Evolutionary conservation across 768 basidiomycete genomes (phyloP).

Genomic region (Rhizopogon roseolus): DNA sequence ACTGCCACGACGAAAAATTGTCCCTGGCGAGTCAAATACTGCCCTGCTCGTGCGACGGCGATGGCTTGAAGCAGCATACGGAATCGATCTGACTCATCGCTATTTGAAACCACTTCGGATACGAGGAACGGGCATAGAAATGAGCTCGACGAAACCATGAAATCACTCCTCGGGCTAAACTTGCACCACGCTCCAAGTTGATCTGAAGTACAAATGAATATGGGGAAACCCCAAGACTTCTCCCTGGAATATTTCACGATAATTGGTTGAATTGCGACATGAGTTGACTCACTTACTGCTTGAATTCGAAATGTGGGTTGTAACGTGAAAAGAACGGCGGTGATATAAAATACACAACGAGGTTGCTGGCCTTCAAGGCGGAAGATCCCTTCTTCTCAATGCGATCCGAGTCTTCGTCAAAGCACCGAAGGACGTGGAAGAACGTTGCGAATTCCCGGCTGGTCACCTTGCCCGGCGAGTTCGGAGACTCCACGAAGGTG

Average conservation of each 20-base stretch:
- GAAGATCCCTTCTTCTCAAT: neutral
- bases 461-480: no score
- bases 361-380: slow-evolving; percentile 8
- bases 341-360: slow-evolving; percentile 6
- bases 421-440: slow-evolving; percentile 4
- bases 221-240: slow-evolving; percentile 5
- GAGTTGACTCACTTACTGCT: neutral
- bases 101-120: slow-evolving; percentile 4
- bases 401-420: neutral
- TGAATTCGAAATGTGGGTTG: neutral
- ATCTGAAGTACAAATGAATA: neutral
- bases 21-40: no score
- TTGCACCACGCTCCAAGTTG: neutral
- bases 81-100: neutral
- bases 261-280: neutral
- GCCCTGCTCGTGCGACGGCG: no score
- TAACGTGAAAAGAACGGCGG: slow-evolving; percentile 8
- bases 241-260: slow-evolving; percentile 5
- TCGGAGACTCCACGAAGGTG: neutral
- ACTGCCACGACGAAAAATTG: no score
- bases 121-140: slow-evolving; percentile 7
- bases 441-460: slow-evolving; percentile 5
- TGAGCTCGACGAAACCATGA: neutral
- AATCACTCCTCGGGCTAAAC: slow-evolving; percentile 4
- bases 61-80: slow-evolving; percentile 13